Base-by-base conservation (phyloP, 306 rosid species). In the Rosa multiflora region DNA sequence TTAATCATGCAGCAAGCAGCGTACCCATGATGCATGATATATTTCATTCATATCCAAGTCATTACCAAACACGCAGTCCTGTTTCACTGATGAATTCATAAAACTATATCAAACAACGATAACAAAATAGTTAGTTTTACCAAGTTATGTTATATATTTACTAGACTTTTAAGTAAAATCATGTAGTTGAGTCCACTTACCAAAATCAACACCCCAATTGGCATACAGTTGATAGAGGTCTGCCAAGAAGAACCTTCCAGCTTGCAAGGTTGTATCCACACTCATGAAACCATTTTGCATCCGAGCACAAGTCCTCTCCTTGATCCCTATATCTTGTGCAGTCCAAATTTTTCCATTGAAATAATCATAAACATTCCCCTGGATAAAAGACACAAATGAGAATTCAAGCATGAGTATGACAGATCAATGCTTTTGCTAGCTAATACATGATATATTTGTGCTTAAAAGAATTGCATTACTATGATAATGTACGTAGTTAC, bases 51-150 rank as follows among this genome's bases (percentile, higher is more conserved):
- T 29, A 80, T 95, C 99, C 85, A 95, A 87, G 87, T 95, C 99
- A 39, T 81, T 89, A 18, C 99, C 98, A 83, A 95, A 95, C 51
- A 95, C 93, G 82, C 99, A 95, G 66, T 93, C 99, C 81, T 87
- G 93, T 88, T 93, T 93, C 89, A 95, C 99, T 95, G 88, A 64
- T 63, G 69, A 44, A 12, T 5, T 37, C n/a, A 37, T 18, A 64
- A 8, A 44, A 59, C 1, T 23, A 59, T 59, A 10, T 21, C 37
- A 59, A 59, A 23, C 66, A 23, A 23, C 15, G 2, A 9, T 23
- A 59, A 23, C 37, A 10, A 4, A 48, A 48, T 48, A 48, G 13
- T 48, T 13, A 48, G 52, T 11, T 47, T 11, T 47, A 58, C 13
- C 10, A 10, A 58, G 35, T 59, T 21, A 1, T 59, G 6, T 59